Evolutionary conservation across 225 moss, liverwort and hornwort genomes (phyloP), one percentile per base, ranked within the genome.

Genomic region (Straminergon stramineum): DNA sequence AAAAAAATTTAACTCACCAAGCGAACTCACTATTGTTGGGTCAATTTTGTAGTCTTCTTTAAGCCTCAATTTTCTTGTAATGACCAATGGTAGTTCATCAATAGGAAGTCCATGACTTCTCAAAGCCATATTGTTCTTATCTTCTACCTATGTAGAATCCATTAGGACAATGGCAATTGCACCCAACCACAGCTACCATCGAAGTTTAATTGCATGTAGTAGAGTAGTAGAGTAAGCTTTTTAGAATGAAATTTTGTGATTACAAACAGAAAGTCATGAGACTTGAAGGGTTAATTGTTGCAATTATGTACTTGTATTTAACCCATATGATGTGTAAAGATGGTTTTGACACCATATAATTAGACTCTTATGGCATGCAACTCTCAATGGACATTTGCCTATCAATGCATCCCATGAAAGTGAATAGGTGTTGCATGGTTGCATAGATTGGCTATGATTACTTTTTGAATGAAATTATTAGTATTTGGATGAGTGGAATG

Each of bases 351-450:
- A 43, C 27, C 15, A 71, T 71, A 43, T 15, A 43, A 71, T 3
- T 26, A 71, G 5, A 43, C 41, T 26, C 7, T 26, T 27, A 23
- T 4, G 9, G 26, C 26, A 41, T 14, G 2, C 39, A 24, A 24
- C 14, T 71, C 1, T 70, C 24, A 69, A 1, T 0, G 6, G 6
- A 6, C 7, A 0, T 13, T 13, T 4, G 2, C 4, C 6, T 0
- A 13, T 24, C 23, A 24, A 4, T n/a, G 14, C 70, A 39, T 70
- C 24, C 23, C 2, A 23, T 69, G 13, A 23, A 69, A 69, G 23
- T n/a, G 6, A 39, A 70, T 7, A 39, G 4, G 2, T 39, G 24
- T 24, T 70, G 17, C 5, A 10, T 67, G 39, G n/a, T 67, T 67
- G 67, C 35, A 5, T 1, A 17, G 0, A 0, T n/a, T n/a, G 9